A percentile compares a stretch with the other conserved stretches of the same genome.
These are phyloP conservation scores for Tagetes patula DNA, from an alignment of 129 eudicot species.

Conservation along the genomic window DNA sequence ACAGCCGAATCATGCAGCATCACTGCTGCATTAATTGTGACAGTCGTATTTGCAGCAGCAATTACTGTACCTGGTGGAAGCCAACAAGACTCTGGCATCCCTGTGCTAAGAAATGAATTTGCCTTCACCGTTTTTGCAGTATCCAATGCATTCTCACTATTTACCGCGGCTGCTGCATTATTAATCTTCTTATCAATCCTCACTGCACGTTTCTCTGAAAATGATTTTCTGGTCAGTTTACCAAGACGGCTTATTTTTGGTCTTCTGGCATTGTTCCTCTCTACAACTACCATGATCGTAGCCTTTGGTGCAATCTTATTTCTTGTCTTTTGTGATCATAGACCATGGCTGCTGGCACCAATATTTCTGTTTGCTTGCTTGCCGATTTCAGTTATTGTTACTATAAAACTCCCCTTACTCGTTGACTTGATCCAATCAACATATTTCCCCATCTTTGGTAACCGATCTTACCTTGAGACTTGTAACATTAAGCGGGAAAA, in stretches of 20 bases:
- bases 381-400: background rate
- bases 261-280: background rate
- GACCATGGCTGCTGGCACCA: background rate
- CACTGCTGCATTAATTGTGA: background rate
- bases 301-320: background rate
- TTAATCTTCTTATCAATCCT: background rate
- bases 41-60: background rate
- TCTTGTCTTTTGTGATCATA: background rate
- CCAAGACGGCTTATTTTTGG: background rate
- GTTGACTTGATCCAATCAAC: background rate
- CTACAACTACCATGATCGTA: background rate
- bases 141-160: background rate
- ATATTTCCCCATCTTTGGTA: background rate
- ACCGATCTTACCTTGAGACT: background rate
- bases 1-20: background rate
- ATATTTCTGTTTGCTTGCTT: background rate
- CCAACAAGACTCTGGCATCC: slow-evolving; percentile 6
- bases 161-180: background rate
- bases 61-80: background rate
- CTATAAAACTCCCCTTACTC: background rate
- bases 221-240: background rate
- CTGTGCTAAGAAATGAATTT: background rate
- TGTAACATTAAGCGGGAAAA: background rate
- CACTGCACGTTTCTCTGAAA: background rate
- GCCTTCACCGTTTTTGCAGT: background rate